Conservation (phyloP, 2,329 filamentous ascomycete species). For the Pseudogymnoascus sp. region DNA sequence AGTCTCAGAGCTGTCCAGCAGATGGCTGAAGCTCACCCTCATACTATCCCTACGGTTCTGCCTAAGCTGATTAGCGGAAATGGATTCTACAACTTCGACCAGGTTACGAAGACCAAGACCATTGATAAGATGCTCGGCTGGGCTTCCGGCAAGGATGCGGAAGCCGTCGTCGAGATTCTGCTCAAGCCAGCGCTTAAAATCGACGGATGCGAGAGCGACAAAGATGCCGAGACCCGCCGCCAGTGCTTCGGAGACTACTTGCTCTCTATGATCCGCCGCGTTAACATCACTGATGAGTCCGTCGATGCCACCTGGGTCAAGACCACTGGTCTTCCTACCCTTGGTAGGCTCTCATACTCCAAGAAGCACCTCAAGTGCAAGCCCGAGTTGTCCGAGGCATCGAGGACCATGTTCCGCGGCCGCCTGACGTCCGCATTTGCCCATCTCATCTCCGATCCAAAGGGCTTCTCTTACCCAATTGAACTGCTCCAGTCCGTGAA, state of each 20-base stretch:
- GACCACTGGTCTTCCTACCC: conserved; percentile 20
- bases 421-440: conserved; percentile 51
- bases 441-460: conserved; percentile 45
- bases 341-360: conserved; percentile 50
- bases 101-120: conserved; percentile 76
- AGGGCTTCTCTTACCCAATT: conserved; percentile 39
- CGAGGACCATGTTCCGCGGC: conserved; percentile 46
- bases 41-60: conserved; percentile 52
- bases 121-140: conserved; percentile 49
- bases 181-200: conserved; percentile 34
- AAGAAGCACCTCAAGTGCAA: conserved; percentile 34
- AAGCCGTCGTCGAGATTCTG: conserved; percentile 40
- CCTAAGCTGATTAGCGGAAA: conserved; percentile 60
- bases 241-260: conserved; percentile 27
- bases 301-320: conserved; percentile 19
- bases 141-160: conserved; percentile 22
- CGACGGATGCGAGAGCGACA: conserved; percentile 27
- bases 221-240: conserved; percentile 24
- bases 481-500: conserved; percentile 19
- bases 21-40: conserved; percentile 53
- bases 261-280: conserved; percentile 22
- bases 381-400: conserved; percentile 42
- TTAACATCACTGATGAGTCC: conserved; percentile 19
- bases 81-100: conserved; percentile 74
- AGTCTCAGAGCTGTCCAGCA: conserved; percentile 63